Base-by-base conservation (phyloP, 1,284 basidiomycete species). In the Vanrija sp. region DNA sequence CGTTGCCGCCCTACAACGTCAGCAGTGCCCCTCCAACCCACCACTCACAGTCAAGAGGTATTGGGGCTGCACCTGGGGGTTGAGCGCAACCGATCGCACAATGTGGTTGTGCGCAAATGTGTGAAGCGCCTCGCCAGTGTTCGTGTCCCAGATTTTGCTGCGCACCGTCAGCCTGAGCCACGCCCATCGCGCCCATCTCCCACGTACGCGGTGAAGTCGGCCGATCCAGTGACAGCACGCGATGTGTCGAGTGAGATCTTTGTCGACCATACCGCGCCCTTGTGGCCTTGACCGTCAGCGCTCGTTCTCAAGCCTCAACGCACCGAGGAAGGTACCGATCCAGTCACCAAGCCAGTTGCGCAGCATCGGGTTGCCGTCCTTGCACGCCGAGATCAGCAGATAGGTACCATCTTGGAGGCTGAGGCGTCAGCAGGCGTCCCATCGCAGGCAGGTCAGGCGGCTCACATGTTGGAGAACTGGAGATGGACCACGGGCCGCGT, bases 41-140 rank as follows among this genome's bases (percentile, higher is more conserved):
- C 6, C n/a, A 57, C 68, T 61, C 49, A 73, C 71, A 0, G 75
- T 76, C n/a, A 76, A 57, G 19, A 76, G 67, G 52, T 76, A 76
- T 59, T 76, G 73, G 1, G 75, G 72, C 45, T 63, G 63, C 19
- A 58, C 62, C 60, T 71, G 69, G 4, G 75, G 75, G 56, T 70
- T 75, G 61, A 98, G 79, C 14, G 93, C 93, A 38, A 97, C 91
- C 38, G 88, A 90, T 61, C 94, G 87, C 63, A 99, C 95, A 72
- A 99, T 98, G 77, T 98, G 96, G 72, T 95, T 89, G 77, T 99
- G 95, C 19, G 91, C 85, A 68, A 98, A 96, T 12, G 93, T 97
- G 67, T 97, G 89, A 31, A 98, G 80, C 37, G 82, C 78, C 23
- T 85, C 81, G 56, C 95, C 96, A 31, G 85, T 85, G 73, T 87